Base-by-base conservation (phyloP, 2,329 filamentous ascomycete genomes). In the Amauroascus niger region DNA sequence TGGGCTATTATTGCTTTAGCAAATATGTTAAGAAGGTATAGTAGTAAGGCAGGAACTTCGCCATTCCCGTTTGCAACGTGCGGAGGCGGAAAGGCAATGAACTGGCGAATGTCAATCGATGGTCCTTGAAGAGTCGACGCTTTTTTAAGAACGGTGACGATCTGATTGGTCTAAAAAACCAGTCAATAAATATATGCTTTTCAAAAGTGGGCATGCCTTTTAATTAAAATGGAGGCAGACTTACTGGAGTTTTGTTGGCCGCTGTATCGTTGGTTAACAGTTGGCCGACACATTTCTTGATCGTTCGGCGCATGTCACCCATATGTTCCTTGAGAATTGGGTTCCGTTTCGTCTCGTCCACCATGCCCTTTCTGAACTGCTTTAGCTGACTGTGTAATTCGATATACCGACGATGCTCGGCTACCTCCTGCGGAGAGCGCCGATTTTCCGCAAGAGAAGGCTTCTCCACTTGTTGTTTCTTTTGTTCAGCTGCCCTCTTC, bases 1-100 rank as follows among this genome's bases (percentile, higher is more conserved):
- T 89, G 86, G 45, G 77, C 79, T 56, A 93, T 76, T 54, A 89
- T 75, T 41, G 76, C 75, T 68, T 95, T 94, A 60, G 84, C 75
- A 58, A 90, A 83, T 49, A 86, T 81, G 61, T 87, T 89, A 54
- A 94, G 75, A 1, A 88, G 76, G 65, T 89, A 94, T 24, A 94
- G 71, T 58, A 87, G 79, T 5, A 87, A 69, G 1, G 79, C 77
- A 0, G 86, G 83, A 20, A 86, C 69, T 18, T 77, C 72, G 32
- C 71, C 67, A 14, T 69, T 62, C n/a, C 66, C 60, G 52, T 66
- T 60, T 55, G 65, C 65, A 41, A 71, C 67, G 22, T 67, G 61
- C 3, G 61, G 60, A 2, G 73, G 68, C 1, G 72, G 72, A 33
- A 71, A 69, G 22, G 69, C 71, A 41, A 83, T 69, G 62, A 79